These are phyloP conservation scores for Plasmodium blacklocki DNA, from an alignment of 169 alveolate genomes.

Conservation along the genomic window DNA sequence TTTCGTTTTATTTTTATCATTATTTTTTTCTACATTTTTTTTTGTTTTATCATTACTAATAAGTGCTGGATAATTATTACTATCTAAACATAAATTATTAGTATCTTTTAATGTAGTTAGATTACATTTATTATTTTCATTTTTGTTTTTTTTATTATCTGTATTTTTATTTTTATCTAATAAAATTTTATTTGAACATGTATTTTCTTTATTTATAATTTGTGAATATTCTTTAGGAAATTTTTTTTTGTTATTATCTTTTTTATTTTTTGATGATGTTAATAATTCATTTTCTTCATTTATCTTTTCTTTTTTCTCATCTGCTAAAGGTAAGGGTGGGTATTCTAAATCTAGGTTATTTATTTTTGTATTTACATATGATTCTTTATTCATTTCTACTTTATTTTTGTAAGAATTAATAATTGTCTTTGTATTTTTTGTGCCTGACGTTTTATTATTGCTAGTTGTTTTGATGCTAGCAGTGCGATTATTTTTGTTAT, in stretches of 20 bases:
- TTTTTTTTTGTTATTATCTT: neutral
- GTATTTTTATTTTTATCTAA: neutral
- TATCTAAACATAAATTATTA: neutral
- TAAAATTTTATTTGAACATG: neutral
- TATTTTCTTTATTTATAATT: neutral
- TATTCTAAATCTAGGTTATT: constrained; percentile 23
- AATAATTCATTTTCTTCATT: neutral
- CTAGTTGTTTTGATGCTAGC: neutral
- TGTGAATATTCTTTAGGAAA: neutral
- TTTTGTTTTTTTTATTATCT: constrained; percentile 9
- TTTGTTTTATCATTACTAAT: neutral
- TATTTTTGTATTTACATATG: neutral
- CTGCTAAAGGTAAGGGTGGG: constrained; percentile 34
- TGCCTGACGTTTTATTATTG: neutral
- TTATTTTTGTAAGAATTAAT: constrained; percentile 52
- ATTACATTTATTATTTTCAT: constrained; percentile 12
- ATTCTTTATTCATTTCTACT: constrained; percentile 32
- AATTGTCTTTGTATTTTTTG: neutral
- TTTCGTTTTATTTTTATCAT: neutral
- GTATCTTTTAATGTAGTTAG: neutral
- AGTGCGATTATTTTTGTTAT: too few relatives aligned
- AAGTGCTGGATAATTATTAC: constrained; percentile 16
- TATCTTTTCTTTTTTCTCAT: constrained; percentile 19
- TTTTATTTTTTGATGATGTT: constrained; percentile 8
- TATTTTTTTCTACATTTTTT: constrained; percentile 13